These are phyloP conservation scores for Fusarium chuoi DNA, from an alignment of 2,329 filamentous ascomycete genomes.

Conservation along the genomic window DNA sequence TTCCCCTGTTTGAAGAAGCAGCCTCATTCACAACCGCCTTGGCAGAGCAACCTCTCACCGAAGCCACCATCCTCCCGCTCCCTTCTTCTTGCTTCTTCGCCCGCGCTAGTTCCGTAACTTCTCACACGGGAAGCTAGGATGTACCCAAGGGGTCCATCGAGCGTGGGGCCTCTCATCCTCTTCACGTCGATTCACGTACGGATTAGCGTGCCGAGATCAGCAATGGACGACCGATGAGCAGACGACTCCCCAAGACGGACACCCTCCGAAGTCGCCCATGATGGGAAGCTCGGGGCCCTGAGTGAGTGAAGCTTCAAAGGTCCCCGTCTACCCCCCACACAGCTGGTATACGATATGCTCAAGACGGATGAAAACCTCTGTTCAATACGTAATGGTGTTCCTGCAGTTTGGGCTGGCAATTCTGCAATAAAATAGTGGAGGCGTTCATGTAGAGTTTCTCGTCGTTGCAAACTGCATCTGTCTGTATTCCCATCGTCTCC, in stretches of 20 bases:
- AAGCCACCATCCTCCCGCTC: neutral
- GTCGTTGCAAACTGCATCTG: conserved; percentile 5
- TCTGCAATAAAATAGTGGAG: conserved; percentile 34
- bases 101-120: neutral
- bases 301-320: conserved; percentile 8
- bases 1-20: neutral
- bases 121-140: conserved; percentile 12
- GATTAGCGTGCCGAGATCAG: conserved; percentile 32
- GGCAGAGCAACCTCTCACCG: neutral
- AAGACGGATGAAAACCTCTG: neutral
- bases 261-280: conserved; percentile 33
- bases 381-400: conserved; percentile 40
- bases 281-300: conserved; percentile 12
- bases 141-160: conserved; percentile 9
- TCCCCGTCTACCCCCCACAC: conserved; percentile 25
- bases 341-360: neutral
- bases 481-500: conserved; percentile 15
- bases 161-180: conserved; percentile 22
- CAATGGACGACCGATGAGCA: conserved; percentile 4
- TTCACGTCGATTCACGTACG: conserved; percentile 2
- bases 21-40: neutral
- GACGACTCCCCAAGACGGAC: conserved; percentile 9
- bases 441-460: conserved; percentile 30
- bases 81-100: neutral
- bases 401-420: conserved; percentile 8